phyloP scores from a whole-genome alignment of 331 rosid genomes.

The Telfairia occidentalis region DNA sequence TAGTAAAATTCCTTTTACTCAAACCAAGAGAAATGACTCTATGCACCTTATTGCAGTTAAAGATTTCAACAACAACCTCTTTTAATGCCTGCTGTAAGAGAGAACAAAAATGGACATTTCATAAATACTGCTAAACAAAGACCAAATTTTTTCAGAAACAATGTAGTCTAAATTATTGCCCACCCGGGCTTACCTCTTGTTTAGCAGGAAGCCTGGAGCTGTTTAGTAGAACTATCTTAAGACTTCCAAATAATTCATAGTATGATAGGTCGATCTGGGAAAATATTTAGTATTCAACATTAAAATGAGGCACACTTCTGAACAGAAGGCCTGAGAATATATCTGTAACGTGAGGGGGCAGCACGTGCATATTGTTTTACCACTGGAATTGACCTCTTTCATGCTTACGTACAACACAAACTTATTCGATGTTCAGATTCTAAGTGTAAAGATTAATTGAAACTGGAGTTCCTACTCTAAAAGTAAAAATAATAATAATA shows the following conservation, averaged over 20 bases:
- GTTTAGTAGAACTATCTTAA: constrained; percentile 57
- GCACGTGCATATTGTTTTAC: not conserved
- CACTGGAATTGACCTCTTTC: not conserved
- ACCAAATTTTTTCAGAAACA: not conserved
- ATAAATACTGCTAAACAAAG: not conserved
- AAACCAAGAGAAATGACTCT: constrained; percentile 1
- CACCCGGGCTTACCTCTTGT: constrained; percentile 54
- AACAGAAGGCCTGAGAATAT: not conserved
- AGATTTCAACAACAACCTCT: constrained; percentile 57
- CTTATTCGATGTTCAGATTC: not conserved
- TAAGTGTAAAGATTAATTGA: not conserved
- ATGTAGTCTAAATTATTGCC: constrained; percentile 1
- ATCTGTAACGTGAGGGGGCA: not conserved
- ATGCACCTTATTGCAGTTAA: constrained; percentile 56
- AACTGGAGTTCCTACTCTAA: not conserved
- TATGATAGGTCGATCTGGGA: constrained; percentile 77
- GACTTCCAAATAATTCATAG: constrained; percentile 76
- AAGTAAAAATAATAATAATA: not conserved
- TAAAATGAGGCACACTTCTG: not conserved
- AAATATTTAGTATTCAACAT: constrained; percentile 2
- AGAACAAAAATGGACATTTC: not conserved
- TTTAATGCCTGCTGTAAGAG: constrained; percentile 44
- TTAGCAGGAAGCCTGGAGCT: constrained; percentile 37
- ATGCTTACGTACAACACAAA: not conserved
- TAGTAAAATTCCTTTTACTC: not conserved